Evolutionary conservation across 2,329 filamentous ascomycete species (phyloP).

Genomic region (Dothistroma septosporum): DNA sequence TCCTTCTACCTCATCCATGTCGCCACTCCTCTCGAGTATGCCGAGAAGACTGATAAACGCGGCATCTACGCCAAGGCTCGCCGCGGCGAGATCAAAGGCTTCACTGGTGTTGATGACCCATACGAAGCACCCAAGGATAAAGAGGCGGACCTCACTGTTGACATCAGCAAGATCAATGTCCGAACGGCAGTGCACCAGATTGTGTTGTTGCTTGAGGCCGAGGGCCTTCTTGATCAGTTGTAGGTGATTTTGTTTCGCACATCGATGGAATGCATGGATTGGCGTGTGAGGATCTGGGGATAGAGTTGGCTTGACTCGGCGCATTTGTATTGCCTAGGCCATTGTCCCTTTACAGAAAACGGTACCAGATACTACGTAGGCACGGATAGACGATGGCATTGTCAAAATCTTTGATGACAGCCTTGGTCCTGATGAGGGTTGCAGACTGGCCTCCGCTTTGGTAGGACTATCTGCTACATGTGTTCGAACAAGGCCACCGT

Average conservation of each 20-base stretch:
- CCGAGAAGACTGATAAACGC: constrained; percentile 90
- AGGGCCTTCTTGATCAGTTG: constrained; percentile 74
- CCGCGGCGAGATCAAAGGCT: constrained; percentile 89
- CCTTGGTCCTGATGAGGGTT: neutral
- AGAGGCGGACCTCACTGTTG: constrained; percentile 79
- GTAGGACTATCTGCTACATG: neutral
- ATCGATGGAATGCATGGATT: neutral
- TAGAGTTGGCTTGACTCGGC: neutral
- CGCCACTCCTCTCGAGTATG: constrained; percentile 84
- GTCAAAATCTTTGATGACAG: neutral
- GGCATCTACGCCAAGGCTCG: constrained; percentile 84
- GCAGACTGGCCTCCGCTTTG: neutral
- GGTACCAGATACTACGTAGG: neutral
- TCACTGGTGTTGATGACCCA: constrained; percentile 96
- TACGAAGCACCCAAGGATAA: constrained; percentile 82
- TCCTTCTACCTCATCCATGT: constrained; percentile 96
- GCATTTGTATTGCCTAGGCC: neutral
- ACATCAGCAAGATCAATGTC: constrained; percentile 80
- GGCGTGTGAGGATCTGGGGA: neutral
- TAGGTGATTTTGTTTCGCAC: constrained; percentile 20
- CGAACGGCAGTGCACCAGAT: constrained; percentile 96
- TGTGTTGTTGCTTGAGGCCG: constrained; percentile 82
- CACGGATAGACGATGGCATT: neutral
- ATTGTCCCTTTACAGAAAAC: neutral
- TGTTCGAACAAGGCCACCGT: too few relatives aligned